Evolutionary conservation across 2,329 filamentous ascomycete species (phyloP), one percentile per base, ranked within the genome.

Genomic region (Colletotrichum truncatum): DNA sequence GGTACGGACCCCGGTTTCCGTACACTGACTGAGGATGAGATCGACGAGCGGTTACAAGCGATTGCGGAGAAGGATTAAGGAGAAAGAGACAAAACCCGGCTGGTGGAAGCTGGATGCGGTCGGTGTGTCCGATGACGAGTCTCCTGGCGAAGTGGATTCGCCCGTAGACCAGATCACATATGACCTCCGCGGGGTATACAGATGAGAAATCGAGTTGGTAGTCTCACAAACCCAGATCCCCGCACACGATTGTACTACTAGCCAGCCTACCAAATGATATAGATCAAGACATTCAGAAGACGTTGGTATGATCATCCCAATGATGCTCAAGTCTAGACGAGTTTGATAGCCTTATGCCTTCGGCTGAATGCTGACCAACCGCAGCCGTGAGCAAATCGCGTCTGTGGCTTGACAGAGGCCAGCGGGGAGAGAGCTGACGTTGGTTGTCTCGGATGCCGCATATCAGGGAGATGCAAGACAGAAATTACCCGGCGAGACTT

Each of bases 1-100:
- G 93, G 93, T 70, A 92, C 91, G 68, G 87, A 93, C 74, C 81
- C 91, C 52, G 85, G 84, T 68, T 99, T 99, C 86, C 90, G 94
- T 78, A 91, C 90, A 72, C 86, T 99, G 80, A 97, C 93, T 28
- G 95, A 98, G 81, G 94, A 98, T 34, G 95, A 99, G 88, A 98
- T 99, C 79, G 96, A 99, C 75, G 96, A 98, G 82, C 89, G 96
- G 81, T 88, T 99, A 84, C 94, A 98, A 82, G 94, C 95, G 61
- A 99, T 99, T 80, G 94, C 94, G 64, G 96, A 99, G 87, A 98
- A 98, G 88, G 96, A 99, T 82, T 99, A 87, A 89, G 77, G 73
- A 68, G 73, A 70, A 69, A 64, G 43, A 60, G 41, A 63, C 57
- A 52, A 39, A 39, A 32, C 32, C 57, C 57, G 57, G 34, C 43